Percentiles rank a stretch among this genome's conserved stretches.
Evolutionary conservation across 1,139 yeast genomes (phyloP).

Genomic region (Taphrina pruni): DNA sequence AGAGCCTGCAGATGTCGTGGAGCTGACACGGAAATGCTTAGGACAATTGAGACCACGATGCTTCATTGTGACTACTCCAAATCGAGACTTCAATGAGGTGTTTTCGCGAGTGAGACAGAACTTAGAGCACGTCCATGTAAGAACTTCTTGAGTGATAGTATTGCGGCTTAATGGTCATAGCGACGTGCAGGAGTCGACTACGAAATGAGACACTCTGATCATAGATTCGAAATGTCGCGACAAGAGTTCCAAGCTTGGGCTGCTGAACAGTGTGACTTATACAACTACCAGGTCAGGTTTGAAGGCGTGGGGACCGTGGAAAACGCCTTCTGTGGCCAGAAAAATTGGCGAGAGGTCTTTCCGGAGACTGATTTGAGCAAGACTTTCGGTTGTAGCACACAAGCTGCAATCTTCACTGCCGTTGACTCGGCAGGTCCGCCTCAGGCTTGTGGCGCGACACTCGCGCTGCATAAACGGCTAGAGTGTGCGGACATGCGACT

Average conservation of each 20-base stretch:
- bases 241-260: constrained; percentile 37
- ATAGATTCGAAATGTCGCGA: constrained; percentile 40
- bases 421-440: background rate
- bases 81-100: constrained; percentile 39
- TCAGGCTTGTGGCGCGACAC: background rate
- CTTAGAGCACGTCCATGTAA: constrained; percentile 8
- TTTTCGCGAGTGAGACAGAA: constrained; percentile 12
- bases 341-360: constrained; percentile 11
- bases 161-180: background rate
- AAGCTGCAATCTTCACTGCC: constrained; percentile 21
- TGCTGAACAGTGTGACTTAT: background rate
- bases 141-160: background rate
- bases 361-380: constrained; percentile 2
- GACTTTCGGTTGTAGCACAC: constrained; percentile 25
- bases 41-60: constrained; percentile 23
- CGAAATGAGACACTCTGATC: constrained; percentile 39
- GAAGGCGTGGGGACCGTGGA: constrained; percentile 23
- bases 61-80: constrained; percentile 39
- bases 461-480: background rate
- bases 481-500: background rate
- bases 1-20: constrained; percentile 21
- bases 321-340: constrained; percentile 26
- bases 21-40: constrained; percentile 12
- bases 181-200: constrained; percentile 17
- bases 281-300: constrained; percentile 18